A percentile compares a stretch with the other conserved stretches of the same genome.
These are phyloP conservation scores for Neofusicoccum cordaticola DNA, from an alignment of 2,329 filamentous ascomycete species.

Conservation along the genomic window DNA sequence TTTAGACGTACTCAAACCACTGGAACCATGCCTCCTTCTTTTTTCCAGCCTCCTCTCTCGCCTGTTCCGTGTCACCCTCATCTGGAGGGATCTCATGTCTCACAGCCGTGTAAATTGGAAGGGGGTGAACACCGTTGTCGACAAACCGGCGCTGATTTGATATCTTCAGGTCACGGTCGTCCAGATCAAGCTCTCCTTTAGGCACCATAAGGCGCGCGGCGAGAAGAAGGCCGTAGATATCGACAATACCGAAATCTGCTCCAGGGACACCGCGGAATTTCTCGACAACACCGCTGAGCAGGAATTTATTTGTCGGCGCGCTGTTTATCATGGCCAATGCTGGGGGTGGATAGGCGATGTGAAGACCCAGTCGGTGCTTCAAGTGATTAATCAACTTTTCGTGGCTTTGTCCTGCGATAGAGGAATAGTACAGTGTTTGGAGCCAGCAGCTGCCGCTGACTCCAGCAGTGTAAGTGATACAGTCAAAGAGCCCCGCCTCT, in stretches of 20 bases:
- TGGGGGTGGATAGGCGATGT: slow-evolving; percentile 88
- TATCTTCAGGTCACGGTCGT: slow-evolving; percentile 79
- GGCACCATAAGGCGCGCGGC: slow-evolving; percentile 83
- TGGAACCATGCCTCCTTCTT: slow-evolving; percentile 83
- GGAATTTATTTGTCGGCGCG: slow-evolving; percentile 87
- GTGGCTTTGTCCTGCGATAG: slow-evolving; percentile 67
- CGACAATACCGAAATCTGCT: slow-evolving; percentile 84
- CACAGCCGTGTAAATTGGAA: slow-evolving; percentile 95
- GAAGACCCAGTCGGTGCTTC: slow-evolving; percentile 77
- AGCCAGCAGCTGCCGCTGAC: slow-evolving; percentile 97
- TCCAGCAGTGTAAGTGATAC: slow-evolving; percentile 89
- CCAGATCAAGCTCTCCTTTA: slow-evolving; percentile 74
- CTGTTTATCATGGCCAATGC: slow-evolving; percentile 79
- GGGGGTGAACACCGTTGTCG: slow-evolving; percentile 72
- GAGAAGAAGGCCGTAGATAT: slow-evolving; percentile 84
- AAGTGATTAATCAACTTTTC: slow-evolving; percentile 75
- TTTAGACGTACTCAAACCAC: slow-evolving; percentile 77
- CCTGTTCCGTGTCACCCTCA: slow-evolving; percentile 33
- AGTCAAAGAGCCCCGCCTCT: slow-evolving; percentile 88
- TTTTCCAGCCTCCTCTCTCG: slow-evolving; percentile 42
- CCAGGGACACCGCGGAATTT: slow-evolving; percentile 80
- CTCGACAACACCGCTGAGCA: slow-evolving; percentile 85
- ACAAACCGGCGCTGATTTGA: slow-evolving; percentile 80
- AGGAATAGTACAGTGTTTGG: slow-evolving; percentile 81
- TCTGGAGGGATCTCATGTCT: slow-evolving; percentile 86